Evolutionary conservation across 257 asterid species (phyloP).

Genomic region (Primulina eburnea): DNA sequence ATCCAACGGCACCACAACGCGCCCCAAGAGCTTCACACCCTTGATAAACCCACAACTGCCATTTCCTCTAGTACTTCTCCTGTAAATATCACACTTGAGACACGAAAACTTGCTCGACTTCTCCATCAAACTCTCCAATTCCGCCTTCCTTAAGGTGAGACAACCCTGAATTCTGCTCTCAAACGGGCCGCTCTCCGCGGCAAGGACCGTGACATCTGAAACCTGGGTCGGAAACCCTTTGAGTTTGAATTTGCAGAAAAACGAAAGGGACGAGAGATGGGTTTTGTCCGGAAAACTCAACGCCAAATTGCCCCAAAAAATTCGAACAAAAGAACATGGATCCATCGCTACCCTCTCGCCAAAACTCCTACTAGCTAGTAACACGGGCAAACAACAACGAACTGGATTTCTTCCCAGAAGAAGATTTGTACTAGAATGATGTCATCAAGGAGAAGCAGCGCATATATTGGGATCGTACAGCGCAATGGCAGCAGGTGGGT

Average conservation of each 20-base stretch:
- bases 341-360: slow-evolving; percentile 48
- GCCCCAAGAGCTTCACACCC: slow-evolving; percentile 57
- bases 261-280: slow-evolving; percentile 23
- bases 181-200: slow-evolving; percentile 39
- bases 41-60: slow-evolving; percentile 33
- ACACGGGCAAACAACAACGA: not conserved
- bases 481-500: not conserved
- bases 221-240: slow-evolving; percentile 50
- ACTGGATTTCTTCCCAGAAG: no score
- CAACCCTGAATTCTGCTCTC: slow-evolving; percentile 56
- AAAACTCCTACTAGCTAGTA: not conserved
- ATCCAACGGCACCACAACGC: slow-evolving; percentile 56
- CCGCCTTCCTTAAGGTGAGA: slow-evolving; percentile 60
- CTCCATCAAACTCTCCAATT: slow-evolving; percentile 47
- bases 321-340: slow-evolving; percentile 90
- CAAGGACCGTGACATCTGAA: slow-evolving; percentile 39
- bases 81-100: slow-evolving; percentile 56
- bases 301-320: slow-evolving; percentile 57
- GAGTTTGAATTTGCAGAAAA: slow-evolving; percentile 63
- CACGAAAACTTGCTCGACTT: slow-evolving; percentile 29
- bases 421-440: not conserved
- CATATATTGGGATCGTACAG: slow-evolving; percentile 1
- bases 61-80: slow-evolving; percentile 31
- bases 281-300: slow-evolving; percentile 34
- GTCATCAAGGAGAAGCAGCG: not conserved